phyloP scores from a whole-genome alignment of 2,329 filamentous ascomycete species.

The Aspergillus terreus region DNA sequence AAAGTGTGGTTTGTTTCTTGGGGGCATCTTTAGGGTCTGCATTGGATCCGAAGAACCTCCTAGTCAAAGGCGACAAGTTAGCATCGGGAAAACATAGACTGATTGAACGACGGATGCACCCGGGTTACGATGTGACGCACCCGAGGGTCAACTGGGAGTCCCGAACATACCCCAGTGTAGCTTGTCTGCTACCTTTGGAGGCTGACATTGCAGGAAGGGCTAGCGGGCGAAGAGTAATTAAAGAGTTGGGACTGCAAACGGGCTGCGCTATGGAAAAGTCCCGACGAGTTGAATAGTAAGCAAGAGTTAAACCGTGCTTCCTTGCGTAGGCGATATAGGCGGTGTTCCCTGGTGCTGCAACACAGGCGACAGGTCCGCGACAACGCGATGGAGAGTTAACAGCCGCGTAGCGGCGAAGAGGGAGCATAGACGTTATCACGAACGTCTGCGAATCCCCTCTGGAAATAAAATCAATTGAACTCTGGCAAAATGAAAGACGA shows the following conservation, averaged over 20 bases:
- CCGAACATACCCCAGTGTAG: conserved; percentile 84
- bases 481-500: background rate
- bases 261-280: background rate
- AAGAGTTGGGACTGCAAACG: background rate
- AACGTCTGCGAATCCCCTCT: background rate
- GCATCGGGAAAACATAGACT: background rate
- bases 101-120: background rate
- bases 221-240: background rate
- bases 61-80: conserved; percentile 35
- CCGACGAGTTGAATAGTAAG: background rate
- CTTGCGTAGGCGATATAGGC: too few relatives aligned
- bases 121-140: conserved; percentile 46
- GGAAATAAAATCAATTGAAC: background rate
- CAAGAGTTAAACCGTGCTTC: background rate
- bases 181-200: conserved; percentile 57
- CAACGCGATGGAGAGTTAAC: conserved; percentile 9
- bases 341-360: conserved; percentile 2
- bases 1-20: conserved; percentile 72
- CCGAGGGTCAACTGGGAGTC: conserved; percentile 69
- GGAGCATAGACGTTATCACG: conserved; percentile 15
- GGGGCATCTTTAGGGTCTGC: conserved; percentile 55
- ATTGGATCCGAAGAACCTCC: conserved; percentile 77
- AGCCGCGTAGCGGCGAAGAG: conserved; percentile 6
- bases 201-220: conserved; percentile 12
- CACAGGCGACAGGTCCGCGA: conserved; percentile 8